These are phyloP conservation scores for Phlebopus sp. DNA, from an alignment of 1,284 basidiomycete species.

Conservation along the genomic window DNA sequence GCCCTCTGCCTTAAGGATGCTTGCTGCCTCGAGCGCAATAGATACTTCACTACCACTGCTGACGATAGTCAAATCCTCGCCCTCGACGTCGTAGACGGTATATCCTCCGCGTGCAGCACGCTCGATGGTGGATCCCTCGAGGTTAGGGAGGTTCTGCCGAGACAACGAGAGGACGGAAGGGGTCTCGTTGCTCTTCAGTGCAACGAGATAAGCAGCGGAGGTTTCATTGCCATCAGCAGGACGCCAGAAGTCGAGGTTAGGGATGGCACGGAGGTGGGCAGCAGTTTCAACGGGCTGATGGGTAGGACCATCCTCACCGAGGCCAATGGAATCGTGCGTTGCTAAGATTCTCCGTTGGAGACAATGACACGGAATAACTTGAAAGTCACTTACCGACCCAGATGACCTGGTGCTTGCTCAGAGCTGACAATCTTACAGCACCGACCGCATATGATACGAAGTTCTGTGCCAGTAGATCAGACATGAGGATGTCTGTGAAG, in stretches of 20 bases:
- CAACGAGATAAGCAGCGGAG: conserved; percentile 84
- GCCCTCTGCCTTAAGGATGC: conserved; percentile 71
- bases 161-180: conserved; percentile 89
- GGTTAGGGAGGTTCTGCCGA: conserved; percentile 91
- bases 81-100: conserved; percentile 76
- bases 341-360: conserved; percentile 38
- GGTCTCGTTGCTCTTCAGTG: conserved; percentile 70
- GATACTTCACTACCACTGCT: conserved; percentile 87
- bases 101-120: conserved; percentile 85
- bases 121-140: conserved; percentile 86
- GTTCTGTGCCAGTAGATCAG: conserved; percentile 54
- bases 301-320: conserved; percentile 94
- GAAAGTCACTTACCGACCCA: conserved; percentile 71
- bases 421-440: conserved; percentile 87
- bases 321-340: conserved; percentile 88
- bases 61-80: conserved; percentile 84
- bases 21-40: conserved; percentile 84
- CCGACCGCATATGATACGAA: conserved; percentile 94
- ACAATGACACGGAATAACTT: neutral
- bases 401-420: conserved; percentile 88
- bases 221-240: conserved; percentile 95
- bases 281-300: conserved; percentile 94
- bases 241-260: conserved; percentile 90
- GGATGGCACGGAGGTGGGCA: conserved; percentile 83
- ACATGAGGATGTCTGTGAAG: neutral